Conservation (phyloP, 345 rosid species). For the Citrus sinensis region DNA sequence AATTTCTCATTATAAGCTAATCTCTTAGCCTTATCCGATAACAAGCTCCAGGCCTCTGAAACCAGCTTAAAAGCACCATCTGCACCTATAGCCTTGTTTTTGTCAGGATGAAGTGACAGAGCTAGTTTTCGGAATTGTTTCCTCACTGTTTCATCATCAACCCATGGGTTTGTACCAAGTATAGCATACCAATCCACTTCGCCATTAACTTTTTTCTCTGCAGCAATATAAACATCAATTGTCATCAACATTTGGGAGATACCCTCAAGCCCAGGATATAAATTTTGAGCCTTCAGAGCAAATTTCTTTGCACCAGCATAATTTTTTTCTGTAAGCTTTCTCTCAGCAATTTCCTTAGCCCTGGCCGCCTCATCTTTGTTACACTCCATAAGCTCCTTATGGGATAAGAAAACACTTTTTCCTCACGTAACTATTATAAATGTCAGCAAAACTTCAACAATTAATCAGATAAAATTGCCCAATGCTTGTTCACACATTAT, state of each 20-base stretch:
- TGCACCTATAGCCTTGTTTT: conserved; percentile 77
- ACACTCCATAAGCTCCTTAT: conserved; percentile 63
- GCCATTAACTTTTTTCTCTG: conserved; percentile 57
- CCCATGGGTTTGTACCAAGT: conserved; percentile 55
- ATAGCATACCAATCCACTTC: conserved; percentile 83
- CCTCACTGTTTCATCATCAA: conserved; percentile 59
- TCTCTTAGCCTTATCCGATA: conserved; percentile 68
- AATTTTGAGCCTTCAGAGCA: conserved; percentile 68
- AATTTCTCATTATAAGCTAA: conserved; percentile 58
- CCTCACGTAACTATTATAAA: conserved; percentile 8
- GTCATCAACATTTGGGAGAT: conserved; percentile 53
- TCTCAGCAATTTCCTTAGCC: conserved; percentile 87
- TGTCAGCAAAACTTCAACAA: conserved; percentile 11
- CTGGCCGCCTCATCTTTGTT: conserved; percentile 84
- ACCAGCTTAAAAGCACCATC: conserved; percentile 86
- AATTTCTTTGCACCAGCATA: conserved; percentile 68
- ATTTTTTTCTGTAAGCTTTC: conserved; percentile 66
- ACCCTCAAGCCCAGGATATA: conserved; percentile 76
- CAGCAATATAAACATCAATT: conserved; percentile 61
- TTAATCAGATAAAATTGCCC: neutral
- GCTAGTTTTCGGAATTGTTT: conserved; percentile 71
- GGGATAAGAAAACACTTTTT: conserved; percentile 7
- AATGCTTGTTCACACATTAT: conserved; percentile 10
- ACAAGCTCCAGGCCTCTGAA: conserved; percentile 69
- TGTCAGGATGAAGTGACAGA: conserved; percentile 83